A percentile compares a stretch with the other conserved stretches of the same genome.
These are phyloP conservation scores for Cyclotella sp. DNA, from an alignment of 108 stramenopile species.

Conservation along the genomic window DNA sequence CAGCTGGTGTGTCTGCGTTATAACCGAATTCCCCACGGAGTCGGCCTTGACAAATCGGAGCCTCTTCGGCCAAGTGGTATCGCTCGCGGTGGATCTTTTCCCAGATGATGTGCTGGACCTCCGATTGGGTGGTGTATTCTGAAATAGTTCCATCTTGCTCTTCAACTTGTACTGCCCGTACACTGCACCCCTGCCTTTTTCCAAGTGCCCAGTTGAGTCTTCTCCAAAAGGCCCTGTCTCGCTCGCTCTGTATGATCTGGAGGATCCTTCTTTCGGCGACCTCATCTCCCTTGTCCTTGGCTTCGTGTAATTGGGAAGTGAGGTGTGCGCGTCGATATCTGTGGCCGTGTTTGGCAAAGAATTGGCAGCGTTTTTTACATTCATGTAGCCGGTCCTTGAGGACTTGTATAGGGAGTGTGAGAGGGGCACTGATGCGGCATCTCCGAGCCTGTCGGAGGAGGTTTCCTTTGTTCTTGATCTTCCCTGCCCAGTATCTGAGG, in stretches of 20 bases:
- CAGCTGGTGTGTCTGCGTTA: too few species aligned
- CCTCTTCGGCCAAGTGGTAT: too few species aligned
- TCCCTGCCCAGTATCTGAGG: neutral
- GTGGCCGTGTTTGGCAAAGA: constrained; percentile 15
- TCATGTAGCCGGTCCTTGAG: neutral
- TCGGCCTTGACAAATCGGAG: too few species aligned
- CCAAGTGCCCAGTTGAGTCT: constrained; percentile 9
- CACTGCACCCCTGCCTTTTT: neutral
- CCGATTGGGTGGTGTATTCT: neutral
- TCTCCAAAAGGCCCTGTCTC: constrained; percentile 24
- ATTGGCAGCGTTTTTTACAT: constrained; percentile 15
- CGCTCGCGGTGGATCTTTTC: too few species aligned
- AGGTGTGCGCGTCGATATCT: constrained; percentile 16
- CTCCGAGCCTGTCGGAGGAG: neutral
- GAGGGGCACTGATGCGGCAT: neutral
- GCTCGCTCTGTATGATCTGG: constrained; percentile 27
- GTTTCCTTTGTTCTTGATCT: constrained; percentile 12
- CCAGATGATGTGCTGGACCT: neutral
- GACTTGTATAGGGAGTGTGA: neutral
- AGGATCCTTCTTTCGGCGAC: constrained; percentile 19
- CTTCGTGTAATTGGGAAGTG: neutral
- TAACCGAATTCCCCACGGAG: too few species aligned
- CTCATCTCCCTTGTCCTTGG: constrained; percentile 7
- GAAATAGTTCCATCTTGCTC: neutral
- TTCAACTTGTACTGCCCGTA: constrained; percentile 14